Evolutionary conservation across 371 early-diverging fungal genomes (phyloP), one percentile per base, ranked within the genome.

Genomic region (Mucor racemosus): DNA sequence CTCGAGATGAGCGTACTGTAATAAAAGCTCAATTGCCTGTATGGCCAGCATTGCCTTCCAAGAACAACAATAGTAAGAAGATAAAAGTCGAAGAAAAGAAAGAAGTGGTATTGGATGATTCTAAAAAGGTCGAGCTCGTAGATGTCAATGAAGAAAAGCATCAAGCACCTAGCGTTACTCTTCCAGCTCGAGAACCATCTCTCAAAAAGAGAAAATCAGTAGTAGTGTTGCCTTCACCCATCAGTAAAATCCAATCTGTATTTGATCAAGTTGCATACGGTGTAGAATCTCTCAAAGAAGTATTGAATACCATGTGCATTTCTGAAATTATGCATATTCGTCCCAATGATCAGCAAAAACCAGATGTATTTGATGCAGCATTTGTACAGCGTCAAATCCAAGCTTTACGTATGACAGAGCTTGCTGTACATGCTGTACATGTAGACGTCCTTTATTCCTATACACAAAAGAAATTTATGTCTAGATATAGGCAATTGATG

Each of bases 281-380:
- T 15, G 61, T 81, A 0, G 72, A 78, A 15, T 11, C 54, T 9
- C 61, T 85, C 4, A 75, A 68, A 3, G 73, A 75, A 8, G 60
- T 50, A 2, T 58, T 85, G 1, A 68, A 78, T 8, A 79, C 83
- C 0, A 84, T 86, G 34, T 84, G 86, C 34, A 76, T 93, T 0
- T 95, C 94, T 71, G 78, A 88, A 55, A 72, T 88, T 7, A 48
- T 87, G n/a, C 90, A 89, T 65, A 74, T 89, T 7, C 67, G 73
- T 26, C 79, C 88, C 3, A 77, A 78, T 46, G 44, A 64, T 41
- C 68, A 73, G 5, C 76, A 65, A 67, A 67, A 67, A 6, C 69
- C 68, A 9, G 68, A 65, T 41, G 44, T 63, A 26, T 77, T 77
- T 31, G 81, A 81, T 54, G 34, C 61, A 7, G 67, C 39, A 17